Conservation (phyloP, 2,329 filamentous ascomycete species). For the Talaromyces amestolkiae region DNA sequence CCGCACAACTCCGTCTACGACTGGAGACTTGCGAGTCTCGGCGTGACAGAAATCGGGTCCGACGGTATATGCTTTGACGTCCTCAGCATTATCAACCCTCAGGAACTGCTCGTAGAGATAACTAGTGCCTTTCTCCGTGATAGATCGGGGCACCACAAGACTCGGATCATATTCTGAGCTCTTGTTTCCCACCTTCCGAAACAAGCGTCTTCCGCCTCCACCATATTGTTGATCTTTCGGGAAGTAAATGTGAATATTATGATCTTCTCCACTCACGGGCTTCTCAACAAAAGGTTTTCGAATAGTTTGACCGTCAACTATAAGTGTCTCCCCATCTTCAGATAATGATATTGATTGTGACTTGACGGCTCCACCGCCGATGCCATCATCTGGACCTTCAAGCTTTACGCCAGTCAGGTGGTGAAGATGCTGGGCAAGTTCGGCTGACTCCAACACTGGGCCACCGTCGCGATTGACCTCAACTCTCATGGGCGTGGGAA, state of each 20-base stretch:
- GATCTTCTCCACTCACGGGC: conserved; percentile 95
- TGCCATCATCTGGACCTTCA: conserved; percentile 67
- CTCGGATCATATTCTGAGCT: conserved; percentile 89
- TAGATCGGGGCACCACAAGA: conserved; percentile 71
- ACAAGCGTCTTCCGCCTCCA: conserved; percentile 85
- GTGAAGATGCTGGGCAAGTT: conserved; percentile 76
- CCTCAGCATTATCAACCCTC: conserved; percentile 92
- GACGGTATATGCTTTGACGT: conserved; percentile 98
- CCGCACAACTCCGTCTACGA: conserved; percentile 92
- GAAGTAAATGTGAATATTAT: conserved; percentile 98
- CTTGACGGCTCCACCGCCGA: conserved; percentile 54
- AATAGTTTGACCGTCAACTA: conserved; percentile 78
- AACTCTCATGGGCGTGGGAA: conserved; percentile 82
- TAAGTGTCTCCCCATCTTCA: conserved; percentile 84
- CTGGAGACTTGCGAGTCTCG: conserved; percentile 93
- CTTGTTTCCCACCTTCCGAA: conserved; percentile 98
- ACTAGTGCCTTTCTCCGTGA: conserved; percentile 76
- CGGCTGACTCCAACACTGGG: conserved; percentile 71
- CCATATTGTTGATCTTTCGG: conserved; percentile 70
- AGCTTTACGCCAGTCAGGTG: conserved; percentile 75
- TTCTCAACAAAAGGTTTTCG: conserved; percentile 98
- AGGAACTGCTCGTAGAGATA: conserved; percentile 98
- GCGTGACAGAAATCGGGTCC: conserved; percentile 91
- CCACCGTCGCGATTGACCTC: conserved; percentile 94
- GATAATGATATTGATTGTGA: conserved; percentile 75